Base-by-base conservation (phyloP, 257 asterid species). In the Apocynum venetum region DNA sequence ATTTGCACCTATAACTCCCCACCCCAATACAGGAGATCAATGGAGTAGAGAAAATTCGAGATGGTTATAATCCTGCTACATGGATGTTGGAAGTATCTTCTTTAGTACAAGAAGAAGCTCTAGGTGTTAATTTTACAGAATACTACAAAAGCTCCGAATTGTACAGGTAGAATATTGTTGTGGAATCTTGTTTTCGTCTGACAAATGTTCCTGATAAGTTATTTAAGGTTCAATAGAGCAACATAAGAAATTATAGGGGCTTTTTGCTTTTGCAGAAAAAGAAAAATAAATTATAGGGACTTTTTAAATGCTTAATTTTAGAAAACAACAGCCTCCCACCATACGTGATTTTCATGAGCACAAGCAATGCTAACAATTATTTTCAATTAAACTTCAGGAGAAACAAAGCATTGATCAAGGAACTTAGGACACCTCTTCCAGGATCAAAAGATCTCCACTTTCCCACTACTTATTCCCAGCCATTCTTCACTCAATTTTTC, bases 1-100 rank as follows among this genome's bases (percentile, higher is more conserved):
- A 8, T 19, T 56, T 40, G 0, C 47, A 19, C 64, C 59, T 31
- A 2, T 17, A 0, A 2, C 59, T 38, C 38, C 20, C 43, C 60
- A 3, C 4, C 3, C 60, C n/a, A 43, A 43, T 14, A 13, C n/a
- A 91, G 94, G 90, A 73, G 13, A 83, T 89, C 6, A 74, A 81
- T 4, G 94, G 98, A 71, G 81, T 89, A 38, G 70, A 71, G 1
- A 87, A 82, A 80, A 86, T 93, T 40, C 87, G 73, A 72, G 97
- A 91, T 11, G 91, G 96, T 25, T 86, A 89, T 60, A 94, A 94
- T 76, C 98, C 97, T n/a, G 97, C 98, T 2, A 91, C 98, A 5
- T 94, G 98, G 97, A 94, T 94, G 98, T 78, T 94, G 76, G 98
- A 94, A 56, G 81, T 91, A 41, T 87, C 94, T 77, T 84, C 97